These are phyloP conservation scores for Catunica adiposa DNA, from an alignment of 2,329 filamentous ascomycete species.

Conservation along the genomic window DNA sequence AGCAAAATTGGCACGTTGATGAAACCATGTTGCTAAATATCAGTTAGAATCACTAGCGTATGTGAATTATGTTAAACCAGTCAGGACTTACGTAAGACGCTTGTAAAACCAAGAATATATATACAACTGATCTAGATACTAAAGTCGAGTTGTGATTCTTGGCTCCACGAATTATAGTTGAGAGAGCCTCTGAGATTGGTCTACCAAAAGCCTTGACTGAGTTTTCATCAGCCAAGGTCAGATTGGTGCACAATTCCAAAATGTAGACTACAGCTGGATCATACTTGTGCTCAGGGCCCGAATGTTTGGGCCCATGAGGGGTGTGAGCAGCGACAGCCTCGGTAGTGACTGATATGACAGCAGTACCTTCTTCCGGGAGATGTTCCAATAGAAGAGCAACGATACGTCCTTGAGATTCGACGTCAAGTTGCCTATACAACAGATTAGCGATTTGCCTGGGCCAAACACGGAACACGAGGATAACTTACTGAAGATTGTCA, in stretches of 20 bases:
- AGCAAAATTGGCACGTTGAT: conserved; percentile 82
- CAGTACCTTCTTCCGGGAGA: conserved; percentile 66
- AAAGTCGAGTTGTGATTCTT: conserved; percentile 66
- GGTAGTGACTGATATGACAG: conserved; percentile 79
- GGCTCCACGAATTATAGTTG: conserved; percentile 65
- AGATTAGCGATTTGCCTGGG: not conserved
- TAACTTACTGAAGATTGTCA: conserved; percentile 53
- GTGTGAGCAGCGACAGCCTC: conserved; percentile 52
- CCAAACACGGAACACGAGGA: not conserved
- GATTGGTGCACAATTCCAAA: conserved; percentile 73
- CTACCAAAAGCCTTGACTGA: conserved; percentile 61
- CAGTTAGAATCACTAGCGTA: conserved; percentile 14
- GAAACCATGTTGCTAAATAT: conserved; percentile 62
- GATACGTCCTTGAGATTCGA: conserved; percentile 30
- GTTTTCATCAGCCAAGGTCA: conserved; percentile 59
- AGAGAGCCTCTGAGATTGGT: conserved; percentile 62
- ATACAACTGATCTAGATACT: conserved; percentile 70
- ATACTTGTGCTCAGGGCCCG: conserved; percentile 46
- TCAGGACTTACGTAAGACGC: conserved; percentile 73
- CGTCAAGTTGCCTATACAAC: conserved; percentile 38
- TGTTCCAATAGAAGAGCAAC: conserved; percentile 62
- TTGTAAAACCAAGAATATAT: conserved; percentile 65
- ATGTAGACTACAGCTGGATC: conserved; percentile 78
- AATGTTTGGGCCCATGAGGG: conserved; percentile 40
- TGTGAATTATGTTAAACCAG: not conserved